Percentiles rank a stretch among this genome's conserved stretches.
phyloP scores from a whole-genome alignment of 176 grass and related monocot genomes.

The Musa schizocarpa region DNA sequence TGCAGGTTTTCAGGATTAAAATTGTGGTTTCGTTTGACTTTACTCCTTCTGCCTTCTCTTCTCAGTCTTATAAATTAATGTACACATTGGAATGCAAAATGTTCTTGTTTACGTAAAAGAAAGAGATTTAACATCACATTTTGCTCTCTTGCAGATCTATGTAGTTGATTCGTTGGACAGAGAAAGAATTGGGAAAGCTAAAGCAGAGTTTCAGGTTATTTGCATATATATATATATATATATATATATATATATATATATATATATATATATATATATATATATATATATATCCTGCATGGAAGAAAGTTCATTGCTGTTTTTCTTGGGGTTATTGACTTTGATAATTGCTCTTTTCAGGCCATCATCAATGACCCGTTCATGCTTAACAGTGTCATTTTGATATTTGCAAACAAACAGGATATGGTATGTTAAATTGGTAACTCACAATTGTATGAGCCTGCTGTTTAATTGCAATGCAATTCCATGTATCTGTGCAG shows the following conservation, averaged over 20 bases:
- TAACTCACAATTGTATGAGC: neutral
- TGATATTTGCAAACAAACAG: constrained; percentile 91
- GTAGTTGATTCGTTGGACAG: constrained; percentile 94
- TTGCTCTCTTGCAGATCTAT: constrained; percentile 53
- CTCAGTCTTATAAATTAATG: neutral
- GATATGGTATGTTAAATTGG: constrained; percentile 58
- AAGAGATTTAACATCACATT: too few relatives aligned
- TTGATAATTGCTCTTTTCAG: constrained; percentile 25
- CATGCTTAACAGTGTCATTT: constrained; percentile 84
- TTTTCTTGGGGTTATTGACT: neutral
- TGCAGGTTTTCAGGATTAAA: neutral
- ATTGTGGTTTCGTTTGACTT: neutral
- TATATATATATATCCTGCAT: too few relatives aligned
- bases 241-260: neutral
- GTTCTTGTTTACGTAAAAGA: constrained; percentile 5
- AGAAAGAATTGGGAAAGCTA: constrained; percentile 77
- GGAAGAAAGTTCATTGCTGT: neutral
- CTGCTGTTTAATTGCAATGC: too few relatives aligned
- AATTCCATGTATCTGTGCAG: too few relatives aligned
- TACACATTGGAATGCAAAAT: neutral
- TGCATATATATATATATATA: neutral
- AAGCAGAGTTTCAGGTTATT: constrained; percentile 78
- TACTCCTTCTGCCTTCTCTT: neutral
- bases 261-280: neutral
- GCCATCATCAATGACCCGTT: constrained; percentile 78